A percentile compares a stretch with the other conserved stretches of the same genome.
Evolutionary conservation across 108 stramenopile species (phyloP).

Genomic region (Nannochloropsis salina): DNA sequence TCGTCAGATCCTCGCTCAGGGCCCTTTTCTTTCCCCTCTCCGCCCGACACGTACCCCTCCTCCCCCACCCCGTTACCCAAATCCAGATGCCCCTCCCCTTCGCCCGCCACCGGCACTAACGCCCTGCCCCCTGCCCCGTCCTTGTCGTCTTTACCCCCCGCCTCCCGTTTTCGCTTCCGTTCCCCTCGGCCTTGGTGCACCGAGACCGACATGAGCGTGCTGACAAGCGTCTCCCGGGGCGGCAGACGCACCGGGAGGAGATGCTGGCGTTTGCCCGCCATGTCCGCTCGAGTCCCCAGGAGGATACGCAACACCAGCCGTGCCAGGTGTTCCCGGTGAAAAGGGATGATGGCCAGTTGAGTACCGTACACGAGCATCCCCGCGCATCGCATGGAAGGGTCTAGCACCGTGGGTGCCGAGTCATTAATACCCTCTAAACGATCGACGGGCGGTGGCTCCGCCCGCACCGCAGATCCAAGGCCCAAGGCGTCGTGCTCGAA

Average conservation of each 20-base stretch:
- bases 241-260: neutral
- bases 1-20: neutral
- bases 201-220: neutral
- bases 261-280: neutral
- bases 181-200: neutral
- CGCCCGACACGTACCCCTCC: neutral
- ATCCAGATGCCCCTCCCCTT: slow-evolving; percentile 22
- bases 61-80: neutral
- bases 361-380: neutral
- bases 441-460: neutral
- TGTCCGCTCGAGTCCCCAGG: neutral
- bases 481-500: slow-evolving; percentile 16
- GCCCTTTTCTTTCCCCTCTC: neutral
- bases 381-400: neutral
- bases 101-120: neutral
- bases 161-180: neutral
- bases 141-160: neutral
- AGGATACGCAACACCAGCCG: neutral
- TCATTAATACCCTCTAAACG: neutral
- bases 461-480: neutral
- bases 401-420: slow-evolving; percentile 2
- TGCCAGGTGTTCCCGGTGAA: neutral
- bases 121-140: neutral
- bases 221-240: neutral
- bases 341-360: neutral